A percentile compares a stretch with the other conserved stretches of the same genome.
Conservation (phyloP, 2,329 filamentous ascomycete species). For the Teratosphaeria nubilosa region DNA sequence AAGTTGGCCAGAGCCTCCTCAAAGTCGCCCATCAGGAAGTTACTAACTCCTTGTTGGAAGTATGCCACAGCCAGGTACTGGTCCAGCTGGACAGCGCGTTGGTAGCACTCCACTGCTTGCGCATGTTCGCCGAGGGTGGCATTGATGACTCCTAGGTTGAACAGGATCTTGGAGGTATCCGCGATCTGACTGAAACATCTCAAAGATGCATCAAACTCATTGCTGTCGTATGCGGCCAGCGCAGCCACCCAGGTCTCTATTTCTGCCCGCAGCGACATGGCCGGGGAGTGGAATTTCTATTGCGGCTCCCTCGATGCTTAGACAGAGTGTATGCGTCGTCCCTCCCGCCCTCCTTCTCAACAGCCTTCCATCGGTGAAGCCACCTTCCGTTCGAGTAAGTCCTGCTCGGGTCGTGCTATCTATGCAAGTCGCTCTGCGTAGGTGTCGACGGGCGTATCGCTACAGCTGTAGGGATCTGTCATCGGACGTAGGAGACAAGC, state of each 20-base stretch:
- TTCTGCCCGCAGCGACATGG: conserved; percentile 56
- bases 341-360: background rate
- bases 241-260: conserved; percentile 97
- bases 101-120: conserved; percentile 91
- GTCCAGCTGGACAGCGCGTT: conserved; percentile 79
- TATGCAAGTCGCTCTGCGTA: background rate
- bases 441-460: background rate
- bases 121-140: conserved; percentile 93
- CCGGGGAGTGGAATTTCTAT: background rate
- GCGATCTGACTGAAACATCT: conserved; percentile 74
- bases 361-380: background rate
- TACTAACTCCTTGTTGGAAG: conserved; percentile 96
- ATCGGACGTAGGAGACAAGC: background rate
- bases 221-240: conserved; percentile 86
- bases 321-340: background rate
- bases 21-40: conserved; percentile 93
- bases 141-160: conserved; percentile 97
- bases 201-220: conserved; percentile 87
- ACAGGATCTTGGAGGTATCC: conserved; percentile 95
- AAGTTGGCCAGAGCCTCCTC: conserved; percentile 96
- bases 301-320: background rate
- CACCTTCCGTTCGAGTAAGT: background rate
- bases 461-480: background rate
- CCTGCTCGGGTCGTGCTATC: background rate
- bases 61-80: conserved; percentile 96